Conservation (phyloP, 352 stramenopile genomes). For the Pilasporangium apinafurcum region DNA sequence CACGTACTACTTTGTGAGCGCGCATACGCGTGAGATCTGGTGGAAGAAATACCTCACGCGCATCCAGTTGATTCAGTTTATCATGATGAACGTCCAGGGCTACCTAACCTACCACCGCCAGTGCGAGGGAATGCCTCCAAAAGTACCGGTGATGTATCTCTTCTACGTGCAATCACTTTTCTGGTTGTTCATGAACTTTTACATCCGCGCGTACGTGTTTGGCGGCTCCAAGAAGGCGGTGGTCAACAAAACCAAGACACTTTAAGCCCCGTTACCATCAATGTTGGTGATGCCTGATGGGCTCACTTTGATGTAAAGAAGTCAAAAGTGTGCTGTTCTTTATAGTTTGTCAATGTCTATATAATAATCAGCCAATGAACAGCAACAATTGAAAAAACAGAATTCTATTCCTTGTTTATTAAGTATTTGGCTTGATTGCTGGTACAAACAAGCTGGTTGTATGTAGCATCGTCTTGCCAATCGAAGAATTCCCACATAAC, state of each 20-base stretch:
- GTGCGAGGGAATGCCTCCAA: conserved; percentile 58
- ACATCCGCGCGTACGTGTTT: conserved; percentile 87
- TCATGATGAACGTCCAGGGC: conserved; percentile 61
- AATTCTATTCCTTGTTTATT: no score
- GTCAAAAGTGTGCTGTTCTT: no score
- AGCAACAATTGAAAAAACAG: no score
- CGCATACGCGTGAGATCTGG: conserved; percentile 95
- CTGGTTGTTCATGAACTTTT: conserved; percentile 96
- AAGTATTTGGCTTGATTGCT: no score
- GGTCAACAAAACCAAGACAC: neutral
- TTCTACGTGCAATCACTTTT: conserved; percentile 95
- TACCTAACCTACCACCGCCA: conserved; percentile 74
- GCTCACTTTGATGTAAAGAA: no score
- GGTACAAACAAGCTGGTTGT: no score
- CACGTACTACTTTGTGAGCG: conserved; percentile 97
- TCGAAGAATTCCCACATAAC: no score
- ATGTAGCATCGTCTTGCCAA: no score
- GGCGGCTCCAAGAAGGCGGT: conserved; percentile 23
- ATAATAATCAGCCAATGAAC: no score
- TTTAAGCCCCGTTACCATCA: no score
- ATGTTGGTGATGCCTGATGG: no score
- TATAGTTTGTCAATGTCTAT: no score
- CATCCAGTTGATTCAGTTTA: conserved; percentile 93
- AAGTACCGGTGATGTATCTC: conserved; percentile 84
- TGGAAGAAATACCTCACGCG: conserved; percentile 95